A percentile compares a stretch with the other conserved stretches of the same genome.
Evolutionary conservation across 176 grass and related monocot species (phyloP).

Genomic region (Musa beccarii): DNA sequence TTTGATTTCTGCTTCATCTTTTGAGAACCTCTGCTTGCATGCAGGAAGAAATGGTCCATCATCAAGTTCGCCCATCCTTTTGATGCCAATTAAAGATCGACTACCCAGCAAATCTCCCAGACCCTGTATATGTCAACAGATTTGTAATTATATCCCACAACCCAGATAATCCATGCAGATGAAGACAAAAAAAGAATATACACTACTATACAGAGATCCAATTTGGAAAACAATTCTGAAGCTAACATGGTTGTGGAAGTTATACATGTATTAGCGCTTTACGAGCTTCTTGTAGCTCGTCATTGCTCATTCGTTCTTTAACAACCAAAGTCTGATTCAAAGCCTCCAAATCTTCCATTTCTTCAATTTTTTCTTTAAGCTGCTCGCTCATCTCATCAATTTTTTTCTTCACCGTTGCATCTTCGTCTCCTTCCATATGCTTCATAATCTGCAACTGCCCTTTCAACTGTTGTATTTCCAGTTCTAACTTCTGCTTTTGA

Average conservation of each 20-base stretch:
- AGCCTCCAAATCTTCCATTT: conserved; percentile 42
- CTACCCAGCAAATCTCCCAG: conserved; percentile 25
- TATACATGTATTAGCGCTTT: conserved; percentile 45
- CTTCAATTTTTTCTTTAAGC: conserved; percentile 41
- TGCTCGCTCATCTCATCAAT: conserved; percentile 31
- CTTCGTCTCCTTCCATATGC: conserved; percentile 38
- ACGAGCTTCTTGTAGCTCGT: conserved; percentile 62
- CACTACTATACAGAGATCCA: not conserved
- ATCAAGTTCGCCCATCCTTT: conserved; percentile 77
- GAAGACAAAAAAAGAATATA: conserved; percentile 2
- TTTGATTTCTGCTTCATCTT: conserved; percentile 21
- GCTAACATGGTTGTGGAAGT: conserved; percentile 1
- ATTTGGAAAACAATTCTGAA: conserved; percentile 9
- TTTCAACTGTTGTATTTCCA: conserved; percentile 55
- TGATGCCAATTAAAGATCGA: conserved; percentile 46
- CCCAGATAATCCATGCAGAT: conserved; percentile 4
- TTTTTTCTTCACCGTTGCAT: conserved; percentile 23
- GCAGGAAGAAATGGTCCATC: conserved; percentile 40
- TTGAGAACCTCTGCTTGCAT: conserved; percentile 37
- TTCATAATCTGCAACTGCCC: conserved; percentile 55
- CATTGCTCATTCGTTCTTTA: conserved; percentile 34
- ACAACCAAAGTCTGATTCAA: conserved; percentile 39
- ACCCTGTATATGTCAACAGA: conserved; percentile 25
- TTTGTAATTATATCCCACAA: not conserved
- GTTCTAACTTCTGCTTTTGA: conserved; percentile 44